Evolutionary conservation across 202 grass and related monocot species (phyloP).

Genomic region (Hordeum pubiflorum): DNA sequence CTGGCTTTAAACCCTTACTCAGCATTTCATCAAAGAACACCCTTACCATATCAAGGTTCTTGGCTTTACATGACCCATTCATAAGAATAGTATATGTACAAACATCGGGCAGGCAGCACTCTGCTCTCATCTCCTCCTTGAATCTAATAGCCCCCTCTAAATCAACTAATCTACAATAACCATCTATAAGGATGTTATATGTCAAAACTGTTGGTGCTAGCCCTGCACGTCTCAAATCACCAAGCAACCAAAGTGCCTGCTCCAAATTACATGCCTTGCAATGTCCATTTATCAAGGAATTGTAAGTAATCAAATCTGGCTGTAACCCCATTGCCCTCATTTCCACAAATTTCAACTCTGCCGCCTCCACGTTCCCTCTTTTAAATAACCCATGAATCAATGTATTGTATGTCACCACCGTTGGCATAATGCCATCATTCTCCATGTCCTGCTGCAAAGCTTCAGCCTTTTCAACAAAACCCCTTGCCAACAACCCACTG

Average conservation of each 20-base stretch:
- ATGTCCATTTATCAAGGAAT: conserved; percentile 65
- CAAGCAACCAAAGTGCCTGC: conserved; percentile 51
- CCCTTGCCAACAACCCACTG: conserved; percentile 41
- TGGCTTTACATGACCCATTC: conserved; percentile 51
- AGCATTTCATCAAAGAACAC: conserved; percentile 84
- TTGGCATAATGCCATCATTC: conserved; percentile 37
- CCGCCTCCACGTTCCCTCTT: conserved; percentile 38
- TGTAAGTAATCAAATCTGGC: conserved; percentile 57
- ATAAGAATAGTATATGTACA: conserved; percentile 85
- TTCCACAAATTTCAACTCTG: conserved; percentile 49
- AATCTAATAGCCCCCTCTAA: conserved; percentile 56
- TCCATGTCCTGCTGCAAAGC: conserved; percentile 63
- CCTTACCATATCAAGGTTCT: conserved; percentile 54
- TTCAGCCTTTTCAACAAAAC: conserved; percentile 37
- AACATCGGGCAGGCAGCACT: conserved; percentile 53
- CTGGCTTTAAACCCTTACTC: conserved; percentile 50
- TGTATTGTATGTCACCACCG: conserved; percentile 65
- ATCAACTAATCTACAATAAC: conserved; percentile 60
- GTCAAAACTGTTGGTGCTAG: conserved; percentile 55
- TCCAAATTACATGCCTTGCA: conserved; percentile 44
- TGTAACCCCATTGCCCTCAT: conserved; percentile 54
- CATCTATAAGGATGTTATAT: conserved; percentile 79
- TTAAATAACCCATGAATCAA: conserved; percentile 66
- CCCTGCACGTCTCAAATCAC: conserved; percentile 47
- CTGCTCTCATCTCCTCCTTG: conserved; percentile 59